These are phyloP conservation scores for Fusarium sp. DNA, from an alignment of 2,329 filamentous ascomycete genomes.

Conservation along the genomic window DNA sequence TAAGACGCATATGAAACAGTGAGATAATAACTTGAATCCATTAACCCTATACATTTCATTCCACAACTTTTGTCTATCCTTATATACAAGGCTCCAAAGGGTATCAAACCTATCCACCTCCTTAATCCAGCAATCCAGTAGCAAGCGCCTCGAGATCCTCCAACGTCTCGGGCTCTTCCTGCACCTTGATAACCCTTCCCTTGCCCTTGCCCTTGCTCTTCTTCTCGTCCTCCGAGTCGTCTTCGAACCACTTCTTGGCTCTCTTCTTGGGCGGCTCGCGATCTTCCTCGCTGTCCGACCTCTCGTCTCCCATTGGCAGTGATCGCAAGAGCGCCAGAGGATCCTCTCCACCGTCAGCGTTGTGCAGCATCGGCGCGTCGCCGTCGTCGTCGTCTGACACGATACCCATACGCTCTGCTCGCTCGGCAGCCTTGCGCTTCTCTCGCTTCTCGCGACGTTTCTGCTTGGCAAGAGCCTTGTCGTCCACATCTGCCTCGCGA, in stretches of 20 bases:
- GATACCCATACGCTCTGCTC: constrained; percentile 50
- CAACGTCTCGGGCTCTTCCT: constrained; percentile 79
- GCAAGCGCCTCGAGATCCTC: constrained; percentile 83
- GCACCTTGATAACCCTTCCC: constrained; percentile 69
- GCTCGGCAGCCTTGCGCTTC: constrained; percentile 76
- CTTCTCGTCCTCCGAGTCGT: constrained; percentile 68
- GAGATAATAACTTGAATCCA: background rate
- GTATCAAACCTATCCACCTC: constrained; percentile 43
- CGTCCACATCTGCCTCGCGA: constrained; percentile 78
- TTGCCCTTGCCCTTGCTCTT: constrained; percentile 56
- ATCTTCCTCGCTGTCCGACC: constrained; percentile 51
- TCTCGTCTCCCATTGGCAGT: constrained; percentile 59
- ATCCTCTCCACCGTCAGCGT: constrained; percentile 43
- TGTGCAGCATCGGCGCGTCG: constrained; percentile 50
- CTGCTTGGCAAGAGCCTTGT: constrained; percentile 83
- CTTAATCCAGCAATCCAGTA: constrained; percentile 71
- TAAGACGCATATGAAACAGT: background rate
- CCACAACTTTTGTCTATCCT: constrained; percentile 38
- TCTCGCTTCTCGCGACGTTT: constrained; percentile 81
- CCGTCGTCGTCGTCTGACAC: constrained; percentile 42
- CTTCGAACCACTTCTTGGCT: constrained; percentile 83
- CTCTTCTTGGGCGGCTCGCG: constrained; percentile 63
- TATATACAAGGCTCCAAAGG: constrained; percentile 34
- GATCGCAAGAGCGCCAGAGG: constrained; percentile 68
- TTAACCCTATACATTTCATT: constrained; percentile 16